Evolutionary conservation across 352 stramenopile species (phyloP).

Genomic region (Blastocystis sp.): DNA sequence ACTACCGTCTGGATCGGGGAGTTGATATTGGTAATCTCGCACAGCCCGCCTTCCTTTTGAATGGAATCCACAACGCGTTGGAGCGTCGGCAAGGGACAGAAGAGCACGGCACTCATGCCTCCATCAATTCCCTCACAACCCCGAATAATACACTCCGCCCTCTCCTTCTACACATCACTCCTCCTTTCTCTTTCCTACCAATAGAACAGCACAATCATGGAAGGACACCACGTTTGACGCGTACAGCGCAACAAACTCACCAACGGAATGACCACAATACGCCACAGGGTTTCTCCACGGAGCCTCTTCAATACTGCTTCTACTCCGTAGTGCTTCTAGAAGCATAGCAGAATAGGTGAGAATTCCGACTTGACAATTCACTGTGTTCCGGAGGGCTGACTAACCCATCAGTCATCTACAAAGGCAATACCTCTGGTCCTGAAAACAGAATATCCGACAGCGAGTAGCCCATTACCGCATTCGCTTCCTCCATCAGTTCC

Average conservation of each 20-base stretch:
- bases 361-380: conserved; percentile 6
- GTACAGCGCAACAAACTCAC: conserved; percentile 38
- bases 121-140: not conserved
- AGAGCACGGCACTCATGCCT: conserved; percentile 33
- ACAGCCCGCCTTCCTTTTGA: not conserved
- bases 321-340: not conserved
- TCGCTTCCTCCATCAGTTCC: not conserved
- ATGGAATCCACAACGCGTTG: not conserved
- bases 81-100: not conserved
- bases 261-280: conserved; percentile 6
- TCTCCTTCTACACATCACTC: conserved; percentile 5
- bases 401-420: not conserved
- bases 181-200: not conserved
- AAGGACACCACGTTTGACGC: not conserved
- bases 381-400: not conserved
- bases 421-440: not conserved
- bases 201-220: not conserved
- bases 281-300: not conserved
- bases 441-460: conserved; percentile 20
- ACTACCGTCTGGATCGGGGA: conserved; percentile 4
- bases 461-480: conserved; percentile 13
- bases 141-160: not conserved
- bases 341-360: conserved; percentile 16
- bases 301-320: not conserved
- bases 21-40: conserved; percentile 35